These are phyloP conservation scores for Actinomortierella ambigua DNA, from an alignment of 371 early-diverging fungal species.

Conservation along the genomic window DNA sequence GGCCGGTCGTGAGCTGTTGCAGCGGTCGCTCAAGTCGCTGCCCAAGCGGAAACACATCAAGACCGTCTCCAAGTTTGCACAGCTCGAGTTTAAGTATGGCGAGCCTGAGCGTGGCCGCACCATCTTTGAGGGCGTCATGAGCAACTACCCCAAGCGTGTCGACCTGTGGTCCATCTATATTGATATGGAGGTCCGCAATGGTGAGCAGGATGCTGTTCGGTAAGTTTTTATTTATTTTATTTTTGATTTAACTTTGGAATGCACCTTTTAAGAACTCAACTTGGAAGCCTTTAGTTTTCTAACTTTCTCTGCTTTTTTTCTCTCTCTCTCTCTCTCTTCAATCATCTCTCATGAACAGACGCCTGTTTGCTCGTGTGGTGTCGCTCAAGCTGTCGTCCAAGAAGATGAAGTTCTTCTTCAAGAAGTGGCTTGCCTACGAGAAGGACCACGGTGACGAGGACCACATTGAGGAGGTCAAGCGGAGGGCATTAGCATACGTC, in stretches of 20 bases:
- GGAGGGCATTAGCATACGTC: slow-evolving; percentile 86
- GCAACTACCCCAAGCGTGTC: slow-evolving; percentile 89
- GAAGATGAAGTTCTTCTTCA: slow-evolving; percentile 98
- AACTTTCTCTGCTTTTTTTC: background rate
- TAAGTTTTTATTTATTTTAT: slow-evolving; percentile 30
- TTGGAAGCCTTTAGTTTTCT: background rate
- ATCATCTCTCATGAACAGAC: slow-evolving; percentile 51
- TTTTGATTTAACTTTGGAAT: background rate
- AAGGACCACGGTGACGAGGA: slow-evolving; percentile 82
- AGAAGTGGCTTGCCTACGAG: slow-evolving; percentile 95
- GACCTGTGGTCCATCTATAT: slow-evolving; percentile 96
- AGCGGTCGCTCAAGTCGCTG: slow-evolving; percentile 77
- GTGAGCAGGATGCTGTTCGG: slow-evolving; percentile 71
- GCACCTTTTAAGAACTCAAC: background rate
- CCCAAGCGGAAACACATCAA: slow-evolving; percentile 93
- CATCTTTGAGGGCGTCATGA: slow-evolving; percentile 92
- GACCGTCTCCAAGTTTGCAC: slow-evolving; percentile 90
- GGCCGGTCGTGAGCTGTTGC: slow-evolving; percentile 79
- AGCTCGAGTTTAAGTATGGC: slow-evolving; percentile 93
- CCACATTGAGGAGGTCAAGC: slow-evolving; percentile 84
- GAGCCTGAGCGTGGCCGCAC: slow-evolving; percentile 96
- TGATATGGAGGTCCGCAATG: slow-evolving; percentile 90
- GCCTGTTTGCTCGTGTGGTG: slow-evolving; percentile 89
- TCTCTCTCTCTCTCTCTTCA: slow-evolving; percentile 9
- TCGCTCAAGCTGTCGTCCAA: slow-evolving; percentile 90